phyloP scores from a whole-genome alignment of 1,284 basidiomycete genomes.

The Sanghuangporus weigelae region DNA sequence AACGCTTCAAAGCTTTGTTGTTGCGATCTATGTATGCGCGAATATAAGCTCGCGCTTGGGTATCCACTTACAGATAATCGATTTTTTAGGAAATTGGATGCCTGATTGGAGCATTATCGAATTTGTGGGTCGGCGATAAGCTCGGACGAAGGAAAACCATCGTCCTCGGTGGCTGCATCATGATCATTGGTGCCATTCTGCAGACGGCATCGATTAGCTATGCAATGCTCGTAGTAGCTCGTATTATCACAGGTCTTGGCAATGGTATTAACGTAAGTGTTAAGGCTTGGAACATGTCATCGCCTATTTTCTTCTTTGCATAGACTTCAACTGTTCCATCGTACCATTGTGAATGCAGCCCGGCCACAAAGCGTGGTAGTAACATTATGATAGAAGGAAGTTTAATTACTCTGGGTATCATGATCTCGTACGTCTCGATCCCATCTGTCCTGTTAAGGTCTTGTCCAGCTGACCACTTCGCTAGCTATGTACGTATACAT shows the following conservation, averaged over 20 bases:
- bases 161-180: conserved; percentile 45
- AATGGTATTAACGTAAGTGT: conserved; percentile 61
- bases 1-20: conserved; percentile 49
- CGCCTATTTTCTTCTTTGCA: conserved; percentile 11
- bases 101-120: conserved; percentile 45
- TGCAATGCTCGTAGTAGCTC: conserved; percentile 54
- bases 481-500: neutral
- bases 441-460: neutral
- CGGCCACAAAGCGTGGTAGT: conserved; percentile 54
- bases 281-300: neutral
- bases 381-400: conserved; percentile 67
- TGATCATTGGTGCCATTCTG: conserved; percentile 59
- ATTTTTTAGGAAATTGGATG: conserved; percentile 46
- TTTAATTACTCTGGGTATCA: conserved; percentile 66
- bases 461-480: neutral
- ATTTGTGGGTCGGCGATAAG: conserved; percentile 50
- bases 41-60: neutral
- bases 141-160: conserved; percentile 51
- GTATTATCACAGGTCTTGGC: conserved; percentile 58
- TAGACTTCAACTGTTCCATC: conserved; percentile 59
- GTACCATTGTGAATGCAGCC: conserved; percentile 64
- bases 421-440: conserved; percentile 45
- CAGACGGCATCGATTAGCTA: conserved; percentile 51
- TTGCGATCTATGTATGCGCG: conserved; percentile 45
- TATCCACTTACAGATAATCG: conserved; percentile 7